Evolutionary conservation across 2,329 filamentous ascomycete species (phyloP).

Genomic region (Colletotrichum musae): DNA sequence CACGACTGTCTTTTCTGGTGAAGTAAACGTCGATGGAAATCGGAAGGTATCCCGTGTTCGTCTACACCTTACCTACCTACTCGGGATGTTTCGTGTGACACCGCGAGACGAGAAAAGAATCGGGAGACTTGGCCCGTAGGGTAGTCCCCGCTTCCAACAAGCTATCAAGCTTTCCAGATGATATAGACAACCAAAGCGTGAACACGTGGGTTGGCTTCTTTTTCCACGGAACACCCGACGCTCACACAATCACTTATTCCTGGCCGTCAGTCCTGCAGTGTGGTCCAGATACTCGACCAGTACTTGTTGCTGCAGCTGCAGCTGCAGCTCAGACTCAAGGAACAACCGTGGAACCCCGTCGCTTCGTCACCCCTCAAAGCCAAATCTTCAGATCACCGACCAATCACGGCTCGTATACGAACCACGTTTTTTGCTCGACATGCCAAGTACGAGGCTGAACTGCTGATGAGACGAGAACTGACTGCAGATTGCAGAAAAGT

Average conservation of each 20-base stretch:
- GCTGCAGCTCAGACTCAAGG: slow-evolving; percentile 28
- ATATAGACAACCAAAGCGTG: neutral
- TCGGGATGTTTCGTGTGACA: slow-evolving; percentile 6
- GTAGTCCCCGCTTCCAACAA: slow-evolving; percentile 4
- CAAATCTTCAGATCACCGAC: slow-evolving; percentile 39
- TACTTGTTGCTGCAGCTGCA: neutral
- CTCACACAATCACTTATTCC: neutral
- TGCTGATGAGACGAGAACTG: neutral
- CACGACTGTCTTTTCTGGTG: neutral
- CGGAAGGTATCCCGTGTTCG: neutral
- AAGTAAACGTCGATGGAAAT: neutral
- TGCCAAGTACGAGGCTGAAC: slow-evolving; percentile 46
- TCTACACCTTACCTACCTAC: slow-evolving; percentile 5
- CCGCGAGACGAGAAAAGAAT: neutral
- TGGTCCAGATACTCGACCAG: neutral
- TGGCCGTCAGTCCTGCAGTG: neutral
- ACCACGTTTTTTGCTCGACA: slow-evolving; percentile 45
- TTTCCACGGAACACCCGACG: slow-evolving; percentile 8
- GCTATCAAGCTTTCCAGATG: neutral
- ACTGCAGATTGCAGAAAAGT: too few species aligned
- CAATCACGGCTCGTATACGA: slow-evolving; percentile 42
- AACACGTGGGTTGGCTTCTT: slow-evolving; percentile 32
- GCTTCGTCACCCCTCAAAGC: slow-evolving; percentile 24
- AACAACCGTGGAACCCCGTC: slow-evolving; percentile 26
- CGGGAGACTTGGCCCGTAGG: slow-evolving; percentile 13